A percentile compares a stretch with the other conserved stretches of the same genome.
Evolutionary conservation across 2,329 filamentous ascomycete species (phyloP).

Genomic region (Uncinocarpus reesii): DNA sequence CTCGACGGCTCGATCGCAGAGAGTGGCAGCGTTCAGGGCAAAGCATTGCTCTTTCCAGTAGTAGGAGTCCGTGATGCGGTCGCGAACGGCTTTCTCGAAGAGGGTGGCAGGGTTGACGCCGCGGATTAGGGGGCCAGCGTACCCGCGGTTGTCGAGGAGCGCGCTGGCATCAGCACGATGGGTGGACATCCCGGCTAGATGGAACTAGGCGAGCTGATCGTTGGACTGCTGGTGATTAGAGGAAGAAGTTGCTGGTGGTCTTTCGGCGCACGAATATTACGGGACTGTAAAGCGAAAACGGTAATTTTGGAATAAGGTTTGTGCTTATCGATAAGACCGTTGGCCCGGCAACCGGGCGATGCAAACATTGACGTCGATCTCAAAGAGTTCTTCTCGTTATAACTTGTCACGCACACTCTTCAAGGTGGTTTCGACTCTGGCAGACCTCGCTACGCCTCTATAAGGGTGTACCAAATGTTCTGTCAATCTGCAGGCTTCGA

Average conservation of each 20-base stretch:
- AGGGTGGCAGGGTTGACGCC: conserved; percentile 91
- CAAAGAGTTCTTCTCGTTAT: not conserved
- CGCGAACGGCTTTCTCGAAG: conserved; percentile 88
- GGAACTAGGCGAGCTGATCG: not conserved
- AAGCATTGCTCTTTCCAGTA: conserved; percentile 99
- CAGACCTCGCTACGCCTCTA: too few relatives aligned
- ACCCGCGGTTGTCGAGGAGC: conserved; percentile 83
- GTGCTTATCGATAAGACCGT: conserved; percentile 31
- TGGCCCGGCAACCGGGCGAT: conserved; percentile 25
- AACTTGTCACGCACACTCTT: too few relatives aligned
- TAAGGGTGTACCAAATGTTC: too few relatives aligned
- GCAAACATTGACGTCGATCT: conserved; percentile 20
- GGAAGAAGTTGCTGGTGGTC: not conserved
- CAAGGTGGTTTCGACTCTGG: too few relatives aligned
- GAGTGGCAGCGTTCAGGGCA: conserved; percentile 67
- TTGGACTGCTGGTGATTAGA: not conserved
- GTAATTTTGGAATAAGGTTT: not conserved
- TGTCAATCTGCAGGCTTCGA: not conserved
- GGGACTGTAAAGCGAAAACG: not conserved
- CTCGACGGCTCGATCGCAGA: conserved; percentile 82
- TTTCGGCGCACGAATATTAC: not conserved
- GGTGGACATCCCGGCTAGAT: conserved; percentile 31
- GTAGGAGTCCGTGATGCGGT: conserved; percentile 89
- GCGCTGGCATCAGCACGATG: conserved; percentile 67
- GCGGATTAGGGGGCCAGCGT: conserved; percentile 63